Base-by-base conservation (phyloP, 2,329 filamentous ascomycete genomes). In the Chrysoporthe deuterocubensis region DNA sequence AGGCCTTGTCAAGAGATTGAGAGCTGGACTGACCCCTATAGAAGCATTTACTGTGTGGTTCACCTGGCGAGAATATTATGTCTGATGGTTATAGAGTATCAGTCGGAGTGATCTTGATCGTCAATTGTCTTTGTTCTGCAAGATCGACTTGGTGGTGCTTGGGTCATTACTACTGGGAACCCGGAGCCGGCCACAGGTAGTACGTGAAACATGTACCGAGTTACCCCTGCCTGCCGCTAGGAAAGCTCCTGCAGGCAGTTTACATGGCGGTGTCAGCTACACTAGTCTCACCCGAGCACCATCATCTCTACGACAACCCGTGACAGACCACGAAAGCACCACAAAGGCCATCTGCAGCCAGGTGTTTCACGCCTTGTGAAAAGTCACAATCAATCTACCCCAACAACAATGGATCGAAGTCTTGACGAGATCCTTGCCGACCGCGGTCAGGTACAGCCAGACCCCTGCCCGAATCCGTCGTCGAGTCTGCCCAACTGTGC, bases 341-440 rank as follows among this genome's bases (percentile, higher is more conserved):
- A 16, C 42, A 7, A 9, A 34, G 26, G 18, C 11, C 14, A 43
- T n/a, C 48, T 13, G 43, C 26, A 14, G 26, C 37, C 11, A 13
- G n/a, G 42, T 7, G 21, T 50, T 21, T 46, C 32, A 18, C 2
- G 34, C 16, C 6, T 57, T 64, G 7, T 18, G 8, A 42, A 4
- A 9, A 65, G 34, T 42, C 40, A 4, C 21, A n/a, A 21, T 48
- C 50, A 40, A 34, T 11, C 18, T 16, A 42, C 42, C 13, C 13
- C 58, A 65, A 26, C 34, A 69, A 61, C 21, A 42, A 84, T 87
- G 82, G 83, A 85, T 72, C 83, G 82, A 72, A 85, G 84, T 67
- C 82, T 87, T 43, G 85, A 87, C 75, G 85, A 87, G 75, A 86
- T 87, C 73, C 84, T 87, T 71, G 83, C 82, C 67, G 84, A 86